Evolutionary conservation across 306 rosid species (phyloP).

Genomic region (Quercus robur): DNA sequence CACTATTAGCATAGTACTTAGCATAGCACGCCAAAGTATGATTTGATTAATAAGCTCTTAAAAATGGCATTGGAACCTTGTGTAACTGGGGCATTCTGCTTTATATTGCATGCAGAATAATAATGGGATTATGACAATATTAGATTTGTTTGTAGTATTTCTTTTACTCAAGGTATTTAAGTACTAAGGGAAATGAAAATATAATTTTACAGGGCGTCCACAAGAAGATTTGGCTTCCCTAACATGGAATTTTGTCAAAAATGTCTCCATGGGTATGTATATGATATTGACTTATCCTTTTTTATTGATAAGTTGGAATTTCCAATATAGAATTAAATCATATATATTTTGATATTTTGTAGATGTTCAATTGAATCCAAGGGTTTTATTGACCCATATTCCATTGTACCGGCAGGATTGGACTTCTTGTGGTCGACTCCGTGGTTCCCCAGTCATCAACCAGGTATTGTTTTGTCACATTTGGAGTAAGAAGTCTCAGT

Average conservation of each 20-base stretch:
- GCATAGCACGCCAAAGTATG: background rate
- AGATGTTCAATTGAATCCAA: conserved; percentile 50
- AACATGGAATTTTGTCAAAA: conserved; percentile 54
- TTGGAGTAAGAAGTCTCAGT: background rate
- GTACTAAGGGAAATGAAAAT: conserved; percentile 20
- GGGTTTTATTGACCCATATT: conserved; percentile 78
- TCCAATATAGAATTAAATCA: conserved; percentile 8
- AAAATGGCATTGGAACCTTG: background rate
- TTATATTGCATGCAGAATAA: background rate
- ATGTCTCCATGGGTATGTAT: conserved; percentile 70
- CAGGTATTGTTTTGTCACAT: conserved; percentile 51
- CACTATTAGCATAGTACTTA: background rate
- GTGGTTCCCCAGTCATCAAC: conserved; percentile 58
- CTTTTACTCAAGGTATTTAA: conserved; percentile 1
- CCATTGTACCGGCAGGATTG: conserved; percentile 65
- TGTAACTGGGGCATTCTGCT: background rate
- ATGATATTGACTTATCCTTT: conserved; percentile 13
- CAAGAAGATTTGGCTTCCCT: conserved; percentile 46
- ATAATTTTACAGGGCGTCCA: conserved; percentile 50
- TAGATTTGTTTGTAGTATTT: background rate
- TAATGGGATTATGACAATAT: background rate
- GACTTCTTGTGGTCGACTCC: conserved; percentile 65
- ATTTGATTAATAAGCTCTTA: background rate
- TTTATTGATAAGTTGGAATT: conserved; percentile 15
- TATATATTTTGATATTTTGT: conserved; percentile 19